Conservation (phyloP, 2,329 filamentous ascomycete genomes). For the Gliomastix tumulicola region DNA sequence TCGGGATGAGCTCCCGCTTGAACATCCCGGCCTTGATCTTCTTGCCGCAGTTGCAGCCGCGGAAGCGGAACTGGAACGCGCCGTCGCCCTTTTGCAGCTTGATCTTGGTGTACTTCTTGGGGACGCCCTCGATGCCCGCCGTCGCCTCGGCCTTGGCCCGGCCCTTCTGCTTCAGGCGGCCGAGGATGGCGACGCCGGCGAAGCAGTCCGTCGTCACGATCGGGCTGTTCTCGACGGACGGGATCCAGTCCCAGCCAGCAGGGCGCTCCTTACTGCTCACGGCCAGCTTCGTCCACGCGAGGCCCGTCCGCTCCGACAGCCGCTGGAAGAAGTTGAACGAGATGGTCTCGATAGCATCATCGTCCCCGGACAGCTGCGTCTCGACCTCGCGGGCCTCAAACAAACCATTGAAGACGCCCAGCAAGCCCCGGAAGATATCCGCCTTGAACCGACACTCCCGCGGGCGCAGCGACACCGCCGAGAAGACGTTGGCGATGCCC, state of each 20-base stretch:
- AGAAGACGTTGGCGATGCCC: slow-evolving; percentile 23
- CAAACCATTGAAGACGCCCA: slow-evolving; percentile 5
- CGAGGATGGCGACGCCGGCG: slow-evolving; percentile 1
- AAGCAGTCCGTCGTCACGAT: slow-evolving; percentile 3
- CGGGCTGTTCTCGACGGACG: slow-evolving; percentile 1
- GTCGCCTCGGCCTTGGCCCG: background rate
- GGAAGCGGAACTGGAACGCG: slow-evolving; percentile 6
- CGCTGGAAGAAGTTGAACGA: background rate
- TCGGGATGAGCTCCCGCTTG: slow-evolving; percentile 5
- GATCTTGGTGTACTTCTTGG: slow-evolving; percentile 3
- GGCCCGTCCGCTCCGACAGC: background rate
- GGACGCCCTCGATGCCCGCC: background rate
- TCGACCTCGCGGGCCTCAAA: slow-evolving; percentile 2
- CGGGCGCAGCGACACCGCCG: slow-evolving; percentile 17
- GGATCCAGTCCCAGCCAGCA: slow-evolving; percentile 5
- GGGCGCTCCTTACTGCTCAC: slow-evolving; percentile 1
- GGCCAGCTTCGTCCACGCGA: slow-evolving; percentile 4
- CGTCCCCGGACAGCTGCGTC: background rate
- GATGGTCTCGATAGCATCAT: background rate
- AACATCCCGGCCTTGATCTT: slow-evolving; percentile 4
- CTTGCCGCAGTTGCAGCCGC: slow-evolving; percentile 8
- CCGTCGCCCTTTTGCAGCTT: slow-evolving; percentile 1
- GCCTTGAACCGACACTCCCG: slow-evolving; percentile 8
- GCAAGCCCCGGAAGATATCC: slow-evolving; percentile 5
- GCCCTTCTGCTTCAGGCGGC: slow-evolving; percentile 1